Conservation (phyloP, 768 basidiomycete genomes). For the Termitomyces sp. region DNA sequence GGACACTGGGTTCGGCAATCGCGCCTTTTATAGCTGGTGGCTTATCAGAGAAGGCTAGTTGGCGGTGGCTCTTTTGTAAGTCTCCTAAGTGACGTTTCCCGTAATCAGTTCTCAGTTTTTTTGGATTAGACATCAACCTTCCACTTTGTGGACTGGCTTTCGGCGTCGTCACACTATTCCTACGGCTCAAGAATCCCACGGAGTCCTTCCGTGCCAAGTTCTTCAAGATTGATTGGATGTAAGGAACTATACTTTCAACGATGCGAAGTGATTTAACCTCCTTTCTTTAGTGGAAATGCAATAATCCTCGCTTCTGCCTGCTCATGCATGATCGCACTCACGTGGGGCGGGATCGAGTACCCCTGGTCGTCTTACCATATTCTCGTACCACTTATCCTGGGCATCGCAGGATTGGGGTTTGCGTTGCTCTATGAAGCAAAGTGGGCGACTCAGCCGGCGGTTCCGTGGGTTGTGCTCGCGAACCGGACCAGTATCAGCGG, state of each 20-base stretch:
- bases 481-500: constrained; percentile 8
- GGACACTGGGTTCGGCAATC: constrained; percentile 30
- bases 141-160: constrained; percentile 24
- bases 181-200: no score
- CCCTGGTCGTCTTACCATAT: not conserved
- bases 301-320: not conserved
- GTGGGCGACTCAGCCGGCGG: not conserved
- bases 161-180: no score
- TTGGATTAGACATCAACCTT: constrained; percentile 37
- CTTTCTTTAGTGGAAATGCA: not conserved
- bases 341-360: not conserved
- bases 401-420: not conserved
- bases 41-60: constrained; percentile 26
- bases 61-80: constrained; percentile 41
- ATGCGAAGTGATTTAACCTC: no score
- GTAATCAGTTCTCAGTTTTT: no score
- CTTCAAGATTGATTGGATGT: constrained; percentile 39
- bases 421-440: not conserved
- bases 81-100: no score
- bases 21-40: constrained; percentile 33
- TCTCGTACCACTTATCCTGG: not conserved
- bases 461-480: not conserved
- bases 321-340: not conserved
- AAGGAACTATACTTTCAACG: not conserved
- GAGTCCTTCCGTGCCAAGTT: constrained; percentile 24